Conservation (phyloP, 2,329 filamentous ascomycete species). For the Fonsecaea multimorphosa region DNA sequence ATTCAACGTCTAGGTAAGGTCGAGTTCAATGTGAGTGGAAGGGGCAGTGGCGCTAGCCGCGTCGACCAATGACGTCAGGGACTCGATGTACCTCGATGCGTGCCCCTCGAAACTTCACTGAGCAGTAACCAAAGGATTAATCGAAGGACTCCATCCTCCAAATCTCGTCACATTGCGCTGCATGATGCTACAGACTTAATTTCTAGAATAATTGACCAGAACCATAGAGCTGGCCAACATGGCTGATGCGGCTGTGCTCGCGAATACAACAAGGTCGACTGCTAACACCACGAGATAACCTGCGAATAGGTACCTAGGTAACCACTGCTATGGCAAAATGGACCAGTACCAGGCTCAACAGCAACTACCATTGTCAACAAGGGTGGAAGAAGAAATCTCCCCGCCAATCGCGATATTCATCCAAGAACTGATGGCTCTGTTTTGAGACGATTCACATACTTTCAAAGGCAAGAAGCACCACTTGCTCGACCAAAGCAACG, state of each 20-base stretch:
- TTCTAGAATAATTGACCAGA: background rate
- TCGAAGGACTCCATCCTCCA: background rate
- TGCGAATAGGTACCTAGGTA: slow-evolving; percentile 8
- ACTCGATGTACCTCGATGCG: background rate
- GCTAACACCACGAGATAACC: slow-evolving; percentile 54
- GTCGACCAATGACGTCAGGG: slow-evolving; percentile 1
- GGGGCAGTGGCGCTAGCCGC: background rate
- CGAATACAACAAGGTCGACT: slow-evolving; percentile 60
- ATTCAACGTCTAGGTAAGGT: slow-evolving; percentile 1
- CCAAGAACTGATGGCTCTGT: slow-evolving; percentile 40
- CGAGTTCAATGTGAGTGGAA: background rate
- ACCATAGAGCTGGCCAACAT: background rate
- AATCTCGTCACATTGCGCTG: background rate
- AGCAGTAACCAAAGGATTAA: background rate
- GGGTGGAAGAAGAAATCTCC: background rate
- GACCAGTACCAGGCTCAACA: slow-evolving; percentile 7
- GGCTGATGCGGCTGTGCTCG: slow-evolving; percentile 51
- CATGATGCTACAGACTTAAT: background rate
- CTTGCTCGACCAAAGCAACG: slow-evolving; percentile 51
- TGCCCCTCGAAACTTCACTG: background rate
- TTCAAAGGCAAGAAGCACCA: slow-evolving; percentile 52
- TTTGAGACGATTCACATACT: slow-evolving; percentile 47
- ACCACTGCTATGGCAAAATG: background rate
- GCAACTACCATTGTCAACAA: slow-evolving; percentile 8
- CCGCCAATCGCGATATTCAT: background rate